Evolutionary conservation across 2,329 filamentous ascomycete species (phyloP).

Genomic region (Pseudogymnoascus sp.): DNA sequence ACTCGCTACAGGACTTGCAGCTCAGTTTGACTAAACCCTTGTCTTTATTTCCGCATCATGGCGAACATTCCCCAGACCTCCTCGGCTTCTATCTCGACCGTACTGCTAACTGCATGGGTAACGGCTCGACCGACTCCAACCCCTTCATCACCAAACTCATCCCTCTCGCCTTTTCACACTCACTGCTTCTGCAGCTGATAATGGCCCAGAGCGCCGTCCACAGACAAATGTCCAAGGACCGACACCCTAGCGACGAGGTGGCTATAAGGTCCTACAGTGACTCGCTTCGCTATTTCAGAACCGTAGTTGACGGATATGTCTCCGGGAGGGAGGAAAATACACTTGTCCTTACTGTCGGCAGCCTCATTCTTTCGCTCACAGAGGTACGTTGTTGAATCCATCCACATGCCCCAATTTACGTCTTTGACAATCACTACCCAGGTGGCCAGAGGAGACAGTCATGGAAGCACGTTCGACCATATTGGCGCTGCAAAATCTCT

Average conservation of each 20-base stretch:
- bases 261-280: slow-evolving; percentile 31
- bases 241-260: slow-evolving; percentile 24
- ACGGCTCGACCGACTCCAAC: slow-evolving; percentile 37
- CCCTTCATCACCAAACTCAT: slow-evolving; percentile 39
- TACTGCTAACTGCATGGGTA: slow-evolving; percentile 39
- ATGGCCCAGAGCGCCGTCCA: slow-evolving; percentile 37
- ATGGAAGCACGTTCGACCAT: slow-evolving; percentile 39
- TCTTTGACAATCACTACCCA: slow-evolving; percentile 17
- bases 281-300: slow-evolving; percentile 30
- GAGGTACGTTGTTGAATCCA: slow-evolving; percentile 30
- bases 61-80: slow-evolving; percentile 34
- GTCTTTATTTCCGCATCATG: slow-evolving; percentile 3
- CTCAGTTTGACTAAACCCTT: not conserved
- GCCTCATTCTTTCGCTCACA: slow-evolving; percentile 38
- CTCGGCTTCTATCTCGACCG: slow-evolving; percentile 37
- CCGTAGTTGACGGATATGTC: slow-evolving; percentile 29
- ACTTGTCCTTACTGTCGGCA: slow-evolving; percentile 35
- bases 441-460: slow-evolving; percentile 37
- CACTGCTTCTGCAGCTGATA: slow-evolving; percentile 38
- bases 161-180: slow-evolving; percentile 37
- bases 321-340: slow-evolving; percentile 28
- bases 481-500: slow-evolving; percentile 36
- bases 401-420: not conserved
- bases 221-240: slow-evolving; percentile 26
- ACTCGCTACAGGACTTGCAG: not conserved